Evolutionary conservation across 140 eudicot species (phyloP).

Genomic region (Ambrosia hybrid): DNA sequence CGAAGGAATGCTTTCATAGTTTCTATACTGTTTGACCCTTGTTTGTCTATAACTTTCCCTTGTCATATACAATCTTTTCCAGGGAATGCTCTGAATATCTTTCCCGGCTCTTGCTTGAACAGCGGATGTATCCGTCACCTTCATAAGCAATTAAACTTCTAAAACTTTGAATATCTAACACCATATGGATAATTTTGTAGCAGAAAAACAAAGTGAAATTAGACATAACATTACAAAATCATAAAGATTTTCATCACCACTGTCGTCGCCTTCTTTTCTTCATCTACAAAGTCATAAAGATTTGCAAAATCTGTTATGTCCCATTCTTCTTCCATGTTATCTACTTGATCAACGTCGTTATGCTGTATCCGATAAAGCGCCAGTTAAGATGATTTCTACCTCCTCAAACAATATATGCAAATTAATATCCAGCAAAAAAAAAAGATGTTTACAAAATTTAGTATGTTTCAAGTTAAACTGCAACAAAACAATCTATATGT

Average conservation of each 20-base stretch:
- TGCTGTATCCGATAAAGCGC: not conserved
- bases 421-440: too few species aligned
- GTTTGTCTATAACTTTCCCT: conserved; percentile 15
- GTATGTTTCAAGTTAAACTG: too few species aligned
- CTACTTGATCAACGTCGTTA: conserved; percentile 3
- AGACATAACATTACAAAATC: not conserved
- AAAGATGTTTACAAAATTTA: too few species aligned
- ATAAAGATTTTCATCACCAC: conserved; percentile 4
- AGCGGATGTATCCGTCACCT: conserved; percentile 18
- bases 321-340: conserved; percentile 3
- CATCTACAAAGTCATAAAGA: too few species aligned
- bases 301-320: not conserved
- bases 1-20: conserved; percentile 11
- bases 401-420: conserved; percentile 1
- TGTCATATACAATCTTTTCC: conserved; percentile 16
- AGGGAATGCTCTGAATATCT: conserved; percentile 18
- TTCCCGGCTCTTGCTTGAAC: conserved; percentile 19
- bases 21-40: conserved; percentile 11
- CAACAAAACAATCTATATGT: too few species aligned
- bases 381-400: not conserved
- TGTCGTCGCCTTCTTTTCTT: not conserved
- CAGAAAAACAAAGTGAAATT: not conserved
- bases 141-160: not conserved
- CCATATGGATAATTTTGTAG: not conserved
- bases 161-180: not conserved